These are phyloP conservation scores for Hymenoscyphus linearis DNA, from an alignment of 2,329 filamentous ascomycete genomes.

Conservation along the genomic window DNA sequence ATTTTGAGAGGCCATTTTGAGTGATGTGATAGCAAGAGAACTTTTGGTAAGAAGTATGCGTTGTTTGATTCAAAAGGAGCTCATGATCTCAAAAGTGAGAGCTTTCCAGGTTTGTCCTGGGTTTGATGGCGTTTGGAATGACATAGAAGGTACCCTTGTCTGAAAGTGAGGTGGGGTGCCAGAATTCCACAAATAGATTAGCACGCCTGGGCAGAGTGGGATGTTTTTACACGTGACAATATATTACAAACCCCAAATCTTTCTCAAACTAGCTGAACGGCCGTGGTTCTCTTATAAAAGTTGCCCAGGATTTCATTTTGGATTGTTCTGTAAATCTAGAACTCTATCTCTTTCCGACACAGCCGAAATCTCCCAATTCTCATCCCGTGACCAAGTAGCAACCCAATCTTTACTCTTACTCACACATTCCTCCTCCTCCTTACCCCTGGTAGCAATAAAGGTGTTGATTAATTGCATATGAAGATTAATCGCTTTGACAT, in stretches of 20 bases:
- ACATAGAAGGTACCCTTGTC: background rate
- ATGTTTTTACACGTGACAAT: background rate
- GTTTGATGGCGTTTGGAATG: background rate
- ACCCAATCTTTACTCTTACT: background rate
- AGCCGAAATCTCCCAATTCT: background rate
- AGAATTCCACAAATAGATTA: background rate
- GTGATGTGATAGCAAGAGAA: background rate
- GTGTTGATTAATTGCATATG: conserved; percentile 59
- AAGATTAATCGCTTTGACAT: conserved; percentile 58
- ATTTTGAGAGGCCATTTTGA: conserved; percentile 19
- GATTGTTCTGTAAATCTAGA: background rate
- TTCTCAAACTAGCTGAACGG: background rate
- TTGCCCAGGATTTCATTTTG: background rate
- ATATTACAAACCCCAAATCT: background rate
- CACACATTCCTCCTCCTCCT: conserved; percentile 12
- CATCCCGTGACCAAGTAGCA: background rate
- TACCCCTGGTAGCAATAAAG: conserved; percentile 39
- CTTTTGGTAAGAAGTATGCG: background rate
- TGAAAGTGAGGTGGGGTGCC: background rate
- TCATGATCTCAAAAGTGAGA: background rate
- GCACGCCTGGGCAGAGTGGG: background rate
- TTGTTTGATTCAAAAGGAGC: background rate
- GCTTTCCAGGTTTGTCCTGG: background rate
- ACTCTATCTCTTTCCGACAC: background rate
- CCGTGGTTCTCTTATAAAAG: background rate